Evolutionary conservation across 768 basidiomycete species (phyloP).

Genomic region (Phanerodontia chrysosporium): DNA sequence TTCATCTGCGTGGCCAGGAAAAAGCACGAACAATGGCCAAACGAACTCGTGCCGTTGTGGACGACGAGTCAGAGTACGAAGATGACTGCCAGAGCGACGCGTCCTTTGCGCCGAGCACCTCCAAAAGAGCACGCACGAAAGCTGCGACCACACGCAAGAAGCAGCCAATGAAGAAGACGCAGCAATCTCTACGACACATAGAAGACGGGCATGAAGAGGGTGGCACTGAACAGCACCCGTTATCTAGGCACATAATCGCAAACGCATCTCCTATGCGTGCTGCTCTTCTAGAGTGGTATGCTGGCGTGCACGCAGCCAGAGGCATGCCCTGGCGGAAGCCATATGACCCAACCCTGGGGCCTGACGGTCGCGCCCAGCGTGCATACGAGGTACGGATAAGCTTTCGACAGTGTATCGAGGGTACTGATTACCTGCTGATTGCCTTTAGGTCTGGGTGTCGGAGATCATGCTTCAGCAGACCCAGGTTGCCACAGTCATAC

Average conservation of each 20-base stretch:
- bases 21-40: constrained; percentile 23
- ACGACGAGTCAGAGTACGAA: constrained; percentile 15
- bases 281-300: constrained; percentile 69
- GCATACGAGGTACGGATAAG: constrained; percentile 78
- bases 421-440: not conserved
- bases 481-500: constrained; percentile 89
- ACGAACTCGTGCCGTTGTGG: constrained; percentile 18
- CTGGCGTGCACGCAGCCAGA: constrained; percentile 55
- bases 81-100: constrained; percentile 20
- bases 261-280: constrained; percentile 38
- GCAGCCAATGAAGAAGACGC: not conserved
- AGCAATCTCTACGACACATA: not conserved
- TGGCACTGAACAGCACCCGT: constrained; percentile 32
- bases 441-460: constrained; percentile 73
- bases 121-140: not conserved
- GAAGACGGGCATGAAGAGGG: not conserved
- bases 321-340: constrained; percentile 93
- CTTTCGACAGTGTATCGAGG: not conserved
- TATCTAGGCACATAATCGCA: constrained; percentile 45
- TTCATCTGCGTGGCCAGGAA: no score
- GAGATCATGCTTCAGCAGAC: constrained; percentile 98
- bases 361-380: constrained; percentile 69
- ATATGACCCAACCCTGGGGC: constrained; percentile 48
- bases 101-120: constrained; percentile 15
- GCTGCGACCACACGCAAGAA: constrained; percentile 6